phyloP scores from a whole-genome alignment of 176 grass and related monocot species.

The Aegilops sharonensis region DNA sequence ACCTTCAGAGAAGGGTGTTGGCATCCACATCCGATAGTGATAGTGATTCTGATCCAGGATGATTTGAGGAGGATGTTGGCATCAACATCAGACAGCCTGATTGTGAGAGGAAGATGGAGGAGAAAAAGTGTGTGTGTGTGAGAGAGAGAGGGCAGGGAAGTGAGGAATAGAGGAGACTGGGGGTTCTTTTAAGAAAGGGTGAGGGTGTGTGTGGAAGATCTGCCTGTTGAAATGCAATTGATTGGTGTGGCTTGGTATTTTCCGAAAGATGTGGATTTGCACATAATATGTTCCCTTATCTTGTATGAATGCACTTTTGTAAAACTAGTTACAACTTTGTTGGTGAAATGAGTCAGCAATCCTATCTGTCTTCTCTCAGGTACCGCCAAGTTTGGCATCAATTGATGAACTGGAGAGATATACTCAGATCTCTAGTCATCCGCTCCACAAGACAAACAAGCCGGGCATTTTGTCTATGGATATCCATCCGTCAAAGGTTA shows the following conservation, averaged over 20 bases:
- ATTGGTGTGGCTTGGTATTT: background rate
- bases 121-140: background rate
- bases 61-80: background rate
- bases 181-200: background rate
- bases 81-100: background rate
- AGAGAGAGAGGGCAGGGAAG: background rate
- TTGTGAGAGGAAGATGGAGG: background rate
- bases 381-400: conserved; percentile 59
- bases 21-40: background rate
- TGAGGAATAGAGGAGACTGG: background rate
- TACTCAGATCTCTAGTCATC: conserved; percentile 91
- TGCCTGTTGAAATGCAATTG: background rate
- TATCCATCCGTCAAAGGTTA: conserved; percentile 93
- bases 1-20: background rate
- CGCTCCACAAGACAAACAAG: conserved; percentile 96
- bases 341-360: background rate
- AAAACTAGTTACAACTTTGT: background rate
- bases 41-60: background rate
- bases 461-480: conserved; percentile 96
- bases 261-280: background rate
- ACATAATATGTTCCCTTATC: background rate
- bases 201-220: background rate
- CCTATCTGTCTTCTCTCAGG: conserved; percentile 38
- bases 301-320: background rate
- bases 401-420: conserved; percentile 82